These are phyloP conservation scores for Aspergillus thermomutatus DNA, from an alignment of 2,329 filamentous ascomycete species.

Conservation along the genomic window DNA sequence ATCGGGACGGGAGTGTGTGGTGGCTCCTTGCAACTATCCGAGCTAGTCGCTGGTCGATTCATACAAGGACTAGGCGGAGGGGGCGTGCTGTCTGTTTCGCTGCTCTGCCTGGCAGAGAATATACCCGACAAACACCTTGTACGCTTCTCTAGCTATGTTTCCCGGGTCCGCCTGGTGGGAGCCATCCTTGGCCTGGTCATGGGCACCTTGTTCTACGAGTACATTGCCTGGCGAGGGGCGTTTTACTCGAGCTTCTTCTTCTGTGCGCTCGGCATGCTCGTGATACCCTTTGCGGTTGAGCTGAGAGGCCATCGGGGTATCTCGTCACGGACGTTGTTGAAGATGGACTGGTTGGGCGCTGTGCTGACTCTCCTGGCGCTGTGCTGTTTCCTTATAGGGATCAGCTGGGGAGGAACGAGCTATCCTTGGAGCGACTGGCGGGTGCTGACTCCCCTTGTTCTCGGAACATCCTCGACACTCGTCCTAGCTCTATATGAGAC, in stretches of 20 bases:
- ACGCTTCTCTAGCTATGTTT: conserved; percentile 31
- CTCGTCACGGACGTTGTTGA: conserved; percentile 19
- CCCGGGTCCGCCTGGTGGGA: conserved; percentile 30
- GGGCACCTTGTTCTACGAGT: conserved; percentile 26
- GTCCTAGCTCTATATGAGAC: conserved; percentile 36
- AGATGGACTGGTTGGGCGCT: conserved; percentile 44
- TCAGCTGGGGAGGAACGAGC: conserved; percentile 43
- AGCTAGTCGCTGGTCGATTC: conserved; percentile 42
- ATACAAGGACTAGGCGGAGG: conserved; percentile 49
- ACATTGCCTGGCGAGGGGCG: conserved; percentile 23
- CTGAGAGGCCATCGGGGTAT: conserved; percentile 22
- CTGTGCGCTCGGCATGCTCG: conserved; percentile 26
- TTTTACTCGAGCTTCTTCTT: conserved; percentile 34
- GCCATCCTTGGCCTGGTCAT: conserved; percentile 25
- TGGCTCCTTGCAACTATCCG: conserved; percentile 33
- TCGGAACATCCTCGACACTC: conserved; percentile 32
- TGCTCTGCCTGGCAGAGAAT: conserved; percentile 43
- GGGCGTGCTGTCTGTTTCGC: conserved; percentile 41
- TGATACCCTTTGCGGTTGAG: conserved; percentile 30
- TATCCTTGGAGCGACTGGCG: conserved; percentile 39
- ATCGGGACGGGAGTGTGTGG: conserved; percentile 46
- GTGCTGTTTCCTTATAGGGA: conserved; percentile 39
- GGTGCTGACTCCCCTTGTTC: conserved; percentile 38
- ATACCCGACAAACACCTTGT: conserved; percentile 32
- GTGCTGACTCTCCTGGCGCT: conserved; percentile 37